phyloP scores from a whole-genome alignment of 257 asterid genomes.

The Solanum virginianum region DNA sequence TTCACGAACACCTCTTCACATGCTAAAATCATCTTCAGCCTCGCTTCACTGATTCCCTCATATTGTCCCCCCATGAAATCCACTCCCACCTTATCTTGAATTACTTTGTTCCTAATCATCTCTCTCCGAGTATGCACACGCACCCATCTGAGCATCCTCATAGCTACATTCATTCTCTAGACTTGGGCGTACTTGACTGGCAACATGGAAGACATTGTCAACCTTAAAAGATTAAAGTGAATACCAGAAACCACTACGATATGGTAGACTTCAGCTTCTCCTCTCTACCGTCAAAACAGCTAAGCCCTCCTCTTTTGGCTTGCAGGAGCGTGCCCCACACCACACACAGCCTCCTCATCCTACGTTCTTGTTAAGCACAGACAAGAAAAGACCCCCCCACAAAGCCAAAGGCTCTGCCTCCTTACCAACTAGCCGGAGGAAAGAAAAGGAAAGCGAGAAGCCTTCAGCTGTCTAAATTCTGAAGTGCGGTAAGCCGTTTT shows the following conservation, averaged over 20 bases:
- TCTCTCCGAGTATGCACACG: neutral
- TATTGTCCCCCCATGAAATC: neutral
- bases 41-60: neutral
- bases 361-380: neutral
- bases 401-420: neutral
- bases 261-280: neutral
- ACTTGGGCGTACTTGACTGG: neutral
- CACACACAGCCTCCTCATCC: neutral
- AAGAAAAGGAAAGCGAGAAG: neutral
- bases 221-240: neutral
- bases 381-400: neutral
- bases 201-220: slow-evolving; percentile 14
- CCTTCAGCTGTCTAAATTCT: neutral
- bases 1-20: neutral
- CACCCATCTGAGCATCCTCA: neutral
- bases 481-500: neutral
- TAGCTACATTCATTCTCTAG: neutral
- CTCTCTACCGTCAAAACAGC: neutral
- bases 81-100: neutral
- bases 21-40: neutral
- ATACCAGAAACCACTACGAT: neutral
- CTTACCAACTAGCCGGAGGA: neutral
- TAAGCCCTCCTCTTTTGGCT: neutral
- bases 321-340: neutral
- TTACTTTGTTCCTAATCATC: neutral